Evolutionary conservation across 768 basidiomycete genomes (phyloP).

Genomic region (Suillus hirtellus): DNA sequence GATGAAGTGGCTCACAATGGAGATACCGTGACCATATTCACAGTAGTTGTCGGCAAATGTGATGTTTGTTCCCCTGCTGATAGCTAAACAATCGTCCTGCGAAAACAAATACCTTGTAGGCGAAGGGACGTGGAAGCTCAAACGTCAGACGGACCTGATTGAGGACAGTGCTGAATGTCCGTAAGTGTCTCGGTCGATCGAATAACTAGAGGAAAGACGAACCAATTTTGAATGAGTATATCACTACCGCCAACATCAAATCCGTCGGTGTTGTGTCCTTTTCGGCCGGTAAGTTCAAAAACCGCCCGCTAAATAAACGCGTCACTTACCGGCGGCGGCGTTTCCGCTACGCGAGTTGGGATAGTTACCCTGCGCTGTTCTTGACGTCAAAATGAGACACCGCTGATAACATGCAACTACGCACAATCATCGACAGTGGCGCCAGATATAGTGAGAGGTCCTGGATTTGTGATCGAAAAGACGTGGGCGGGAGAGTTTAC

Average conservation of each 20-base stretch:
- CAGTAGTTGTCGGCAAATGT: constrained; percentile 53
- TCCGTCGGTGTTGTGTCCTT: constrained; percentile 52
- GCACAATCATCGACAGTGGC: constrained; percentile 59
- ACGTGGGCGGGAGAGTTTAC: constrained; percentile 41
- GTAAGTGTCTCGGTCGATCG: not conserved
- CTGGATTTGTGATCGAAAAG: constrained; percentile 32
- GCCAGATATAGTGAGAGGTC: constrained; percentile 41
- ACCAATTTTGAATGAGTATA: constrained; percentile 35
- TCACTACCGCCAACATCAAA: constrained; percentile 43
- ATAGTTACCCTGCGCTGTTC: constrained; percentile 49
- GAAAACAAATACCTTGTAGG: constrained; percentile 2
- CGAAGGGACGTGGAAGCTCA: not conserved
- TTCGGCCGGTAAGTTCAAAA: not conserved
- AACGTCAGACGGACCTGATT: constrained; percentile 23
- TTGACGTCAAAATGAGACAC: not conserved
- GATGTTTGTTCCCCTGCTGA: constrained; percentile 46
- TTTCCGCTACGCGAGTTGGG: constrained; percentile 54
- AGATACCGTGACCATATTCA: constrained; percentile 63
- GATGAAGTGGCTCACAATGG: constrained; percentile 37
- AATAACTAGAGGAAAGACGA: not conserved
- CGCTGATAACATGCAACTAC: constrained; percentile 15
- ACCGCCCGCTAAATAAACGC: not conserved
- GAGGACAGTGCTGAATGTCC: constrained; percentile 18
- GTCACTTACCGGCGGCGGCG: constrained; percentile 42
- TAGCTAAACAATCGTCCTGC: constrained; percentile 65